Base-by-base conservation (phyloP, 257 asterid species). In the Solanum gracilifrons region DNA sequence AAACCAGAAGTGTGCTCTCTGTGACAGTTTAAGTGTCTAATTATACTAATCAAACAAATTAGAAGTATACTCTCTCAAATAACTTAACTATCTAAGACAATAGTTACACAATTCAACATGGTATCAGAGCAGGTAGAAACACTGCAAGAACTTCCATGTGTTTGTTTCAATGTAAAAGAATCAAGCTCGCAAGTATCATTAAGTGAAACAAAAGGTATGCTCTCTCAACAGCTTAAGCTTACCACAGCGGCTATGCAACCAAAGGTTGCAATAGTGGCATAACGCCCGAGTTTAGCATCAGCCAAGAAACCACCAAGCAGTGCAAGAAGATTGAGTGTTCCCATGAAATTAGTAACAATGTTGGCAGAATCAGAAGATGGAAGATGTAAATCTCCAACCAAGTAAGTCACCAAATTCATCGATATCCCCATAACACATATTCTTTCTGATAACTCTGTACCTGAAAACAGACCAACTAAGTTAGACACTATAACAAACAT, bases 231-330 rank as follows among this genome's bases (percentile, higher is more conserved):
- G 29, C 0, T 46, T 18, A 46, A 80, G 6, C 74, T 84, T 91
- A 96, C 99, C 90, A 96, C 31, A 84, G 98, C 98, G 36, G 96
- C 87, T 20, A 95, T 85, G 29, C 94, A 90, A n/a, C 96, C 97
- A 82, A 92, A 90, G 35, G 92, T 87, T 21, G 95, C 98, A 58
- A 96, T 97, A 1, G 99, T 95, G 86, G 88, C 72, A 84, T 93
- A 96, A 85, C 99, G 96, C 69, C 99, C 99, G 64, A 96, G 97
- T 82, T 90, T 94, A 83, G 99, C 99, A 90, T 96, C 99, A 3
- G 98, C 99, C 46, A 93, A 85, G 88, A 96, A 96, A 55, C 99
- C 99, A 18, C 99, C 99, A 2, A 96, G 90, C 83, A 95, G 96
- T 76, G 96, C 98, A 12, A 96, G 93, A 35, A 96, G 95, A 84